Percentiles rank a stretch among this genome's conserved stretches.
Conservation (phyloP, 2,329 filamentous ascomycete species). For the Penicillium glabrum region DNA sequence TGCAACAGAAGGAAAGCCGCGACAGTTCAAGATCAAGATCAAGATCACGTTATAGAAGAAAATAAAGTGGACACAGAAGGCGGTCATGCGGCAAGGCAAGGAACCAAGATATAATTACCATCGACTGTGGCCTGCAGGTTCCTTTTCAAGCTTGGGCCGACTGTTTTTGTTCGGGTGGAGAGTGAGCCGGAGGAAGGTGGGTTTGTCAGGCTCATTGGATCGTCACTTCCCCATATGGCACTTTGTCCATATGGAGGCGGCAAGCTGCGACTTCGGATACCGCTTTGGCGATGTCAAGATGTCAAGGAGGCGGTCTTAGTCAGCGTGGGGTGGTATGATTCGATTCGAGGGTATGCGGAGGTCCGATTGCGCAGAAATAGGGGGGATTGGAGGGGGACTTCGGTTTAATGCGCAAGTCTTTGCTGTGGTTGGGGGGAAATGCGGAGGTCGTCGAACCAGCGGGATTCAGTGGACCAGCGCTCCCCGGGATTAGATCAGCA, state of each 20-base stretch:
- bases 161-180: constrained; percentile 37
- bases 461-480: neutral
- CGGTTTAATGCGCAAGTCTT: neutral
- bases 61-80: neutral
- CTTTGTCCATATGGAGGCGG: neutral
- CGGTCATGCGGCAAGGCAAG: constrained; percentile 11
- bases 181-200: constrained; percentile 42
- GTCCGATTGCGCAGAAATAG: neutral
- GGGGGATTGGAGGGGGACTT: neutral
- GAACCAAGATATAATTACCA: constrained; percentile 39
- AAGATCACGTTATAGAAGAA: constrained; percentile 8
- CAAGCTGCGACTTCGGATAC: constrained; percentile 1
- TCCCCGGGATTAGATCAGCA: neutral
- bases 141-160: constrained; percentile 41
- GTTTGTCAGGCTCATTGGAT: constrained; percentile 44
- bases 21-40: constrained; percentile 1
- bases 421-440: constrained; percentile 1
- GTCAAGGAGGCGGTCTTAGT: constrained; percentile 2
- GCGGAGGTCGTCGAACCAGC: constrained; percentile 1
- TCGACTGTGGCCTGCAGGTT: constrained; percentile 46
- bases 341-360: neutral
- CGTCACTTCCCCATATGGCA: constrained; percentile 8
- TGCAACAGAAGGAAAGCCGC: constrained; percentile 17
- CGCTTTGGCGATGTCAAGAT: neutral
- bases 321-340: neutral